These are phyloP conservation scores for Tylopilus vinaceipallidus DNA, from an alignment of 768 basidiomycete species.

Conservation along the genomic window DNA sequence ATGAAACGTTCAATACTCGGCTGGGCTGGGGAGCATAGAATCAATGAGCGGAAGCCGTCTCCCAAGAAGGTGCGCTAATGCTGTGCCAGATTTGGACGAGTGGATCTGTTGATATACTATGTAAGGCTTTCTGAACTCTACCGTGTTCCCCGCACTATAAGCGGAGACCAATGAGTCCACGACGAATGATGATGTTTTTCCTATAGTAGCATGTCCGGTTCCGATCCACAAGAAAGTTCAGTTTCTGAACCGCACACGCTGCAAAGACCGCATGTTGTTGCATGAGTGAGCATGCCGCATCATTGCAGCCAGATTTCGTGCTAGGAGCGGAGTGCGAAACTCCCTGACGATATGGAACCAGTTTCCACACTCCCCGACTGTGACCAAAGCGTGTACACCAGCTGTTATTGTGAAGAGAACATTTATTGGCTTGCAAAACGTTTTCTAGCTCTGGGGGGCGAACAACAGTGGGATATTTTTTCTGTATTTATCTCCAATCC, in stretches of 20 bases:
- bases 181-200: not conserved
- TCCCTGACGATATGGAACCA: slow-evolving; percentile 12
- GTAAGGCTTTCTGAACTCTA: not conserved
- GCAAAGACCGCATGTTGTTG: not conserved
- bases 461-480: slow-evolving; percentile 46
- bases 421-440: slow-evolving; percentile 54
- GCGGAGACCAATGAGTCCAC: not conserved
- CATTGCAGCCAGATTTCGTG: too few species aligned
- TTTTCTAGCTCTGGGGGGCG: slow-evolving; percentile 36
- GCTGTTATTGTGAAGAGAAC: slow-evolving; percentile 73
- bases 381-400: slow-evolving; percentile 47
- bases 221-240: slow-evolving; percentile 13
- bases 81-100: not conserved
- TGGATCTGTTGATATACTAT: not conserved
- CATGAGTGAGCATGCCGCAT: too few species aligned
- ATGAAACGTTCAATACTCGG: not conserved
- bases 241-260: not conserved
- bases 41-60: slow-evolving; percentile 3
- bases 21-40: not conserved
- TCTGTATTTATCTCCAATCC: slow-evolving; percentile 67
- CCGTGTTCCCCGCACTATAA: not conserved
- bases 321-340: slow-evolving; percentile 27
- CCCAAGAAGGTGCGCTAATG: slow-evolving; percentile 1
- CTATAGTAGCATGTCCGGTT: slow-evolving; percentile 1
- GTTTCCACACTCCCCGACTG: slow-evolving; percentile 23